Base-by-base conservation (phyloP, 768 basidiomycete species). In the Boletus bicolor region DNA sequence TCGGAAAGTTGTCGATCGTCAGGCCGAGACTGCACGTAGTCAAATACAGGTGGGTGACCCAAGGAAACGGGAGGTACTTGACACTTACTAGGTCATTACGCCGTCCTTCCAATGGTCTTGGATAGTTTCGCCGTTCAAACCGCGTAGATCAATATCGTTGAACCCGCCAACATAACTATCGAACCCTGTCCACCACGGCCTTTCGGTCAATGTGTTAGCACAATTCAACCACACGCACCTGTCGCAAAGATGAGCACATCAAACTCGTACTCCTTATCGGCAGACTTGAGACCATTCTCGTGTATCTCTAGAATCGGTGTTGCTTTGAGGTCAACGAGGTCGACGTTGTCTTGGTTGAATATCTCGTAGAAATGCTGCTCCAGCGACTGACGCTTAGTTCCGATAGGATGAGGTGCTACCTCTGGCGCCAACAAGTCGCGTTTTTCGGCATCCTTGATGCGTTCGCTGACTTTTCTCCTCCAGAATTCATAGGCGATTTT, bases 161-260 rank as follows among this genome's bases (percentile, higher is more conserved):
- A 62, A 54, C 2, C 17, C 44, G 9, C 61, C 57, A 2, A 49
- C 38, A 11, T 53, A 50, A 15, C 7, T 8, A 30, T 63, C 61
- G 21, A 63, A 63, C 0, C 62, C 62, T 64, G 34, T 28, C 15
- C 49, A 38, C 28, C 12, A 3, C 15, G 5, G 17, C 2, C 3
- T 8, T 28, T 49, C 15, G 44, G 39, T 17, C 14, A 14, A n/a
- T 26, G 12, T 0, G 10, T 48, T 37, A 11, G 30, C 5, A 3
- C 36, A 1, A 19, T 7, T 6, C 14, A 19, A 4, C 17, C 4
- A 4, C 30, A 3, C 51, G 8, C 37, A 63, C 62, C 61, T 26
- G 61, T 60, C n/a, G 62, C 62, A 37, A 64, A 39, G 35, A 59
- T 4, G 19, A 63, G 51, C 8, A 60, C 54, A n/a, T 63, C 61